A percentile compares a stretch with the other conserved stretches of the same genome.
These are phyloP conservation scores for Macrophomina tecta DNA, from an alignment of 2,329 filamentous ascomycete species.

Conservation along the genomic window DNA sequence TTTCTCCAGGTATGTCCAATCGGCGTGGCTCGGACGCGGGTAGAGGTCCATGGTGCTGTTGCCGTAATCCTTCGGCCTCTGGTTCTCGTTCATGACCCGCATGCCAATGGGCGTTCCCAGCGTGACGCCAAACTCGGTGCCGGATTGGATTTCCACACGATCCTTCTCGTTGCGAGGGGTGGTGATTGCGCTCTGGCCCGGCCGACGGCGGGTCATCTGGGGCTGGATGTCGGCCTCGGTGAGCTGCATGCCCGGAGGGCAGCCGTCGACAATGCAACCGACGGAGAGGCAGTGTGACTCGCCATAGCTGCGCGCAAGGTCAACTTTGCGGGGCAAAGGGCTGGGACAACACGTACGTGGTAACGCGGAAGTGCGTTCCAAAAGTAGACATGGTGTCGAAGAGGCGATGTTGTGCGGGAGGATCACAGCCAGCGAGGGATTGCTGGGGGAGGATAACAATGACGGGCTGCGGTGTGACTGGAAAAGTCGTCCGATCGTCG, in stretches of 20 bases:
- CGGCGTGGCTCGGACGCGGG: constrained; percentile 90
- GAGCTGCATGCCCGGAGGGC: constrained; percentile 84
- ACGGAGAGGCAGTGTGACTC: constrained; percentile 92
- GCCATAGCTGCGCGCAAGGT: constrained; percentile 64
- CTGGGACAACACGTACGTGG: constrained; percentile 66
- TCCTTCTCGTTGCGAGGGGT: constrained; percentile 95
- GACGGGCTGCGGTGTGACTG: constrained; percentile 19
- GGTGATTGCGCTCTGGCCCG: constrained; percentile 87
- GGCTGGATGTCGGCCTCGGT: constrained; percentile 90
- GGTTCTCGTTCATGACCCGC: constrained; percentile 89
- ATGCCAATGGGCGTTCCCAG: constrained; percentile 90
- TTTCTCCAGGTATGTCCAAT: constrained; percentile 97
- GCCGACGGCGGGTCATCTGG: constrained; percentile 87
- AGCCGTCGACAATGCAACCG: constrained; percentile 93
- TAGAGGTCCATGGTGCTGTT: constrained; percentile 88
- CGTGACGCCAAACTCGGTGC: constrained; percentile 87
- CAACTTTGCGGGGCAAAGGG: constrained; percentile 29
- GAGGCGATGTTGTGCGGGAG: background rate
- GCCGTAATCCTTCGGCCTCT: constrained; percentile 90
- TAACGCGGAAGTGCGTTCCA: constrained; percentile 80
- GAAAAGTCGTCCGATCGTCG: constrained; percentile 25
- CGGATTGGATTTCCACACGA: constrained; percentile 87
- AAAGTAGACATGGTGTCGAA: constrained; percentile 77
- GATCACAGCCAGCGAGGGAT: background rate
- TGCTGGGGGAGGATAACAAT: constrained; percentile 1